Percentiles rank a stretch among this genome's conserved stretches.
Conservation (phyloP, 768 basidiomycete genomes). For the Gymnopilus junonius region DNA sequence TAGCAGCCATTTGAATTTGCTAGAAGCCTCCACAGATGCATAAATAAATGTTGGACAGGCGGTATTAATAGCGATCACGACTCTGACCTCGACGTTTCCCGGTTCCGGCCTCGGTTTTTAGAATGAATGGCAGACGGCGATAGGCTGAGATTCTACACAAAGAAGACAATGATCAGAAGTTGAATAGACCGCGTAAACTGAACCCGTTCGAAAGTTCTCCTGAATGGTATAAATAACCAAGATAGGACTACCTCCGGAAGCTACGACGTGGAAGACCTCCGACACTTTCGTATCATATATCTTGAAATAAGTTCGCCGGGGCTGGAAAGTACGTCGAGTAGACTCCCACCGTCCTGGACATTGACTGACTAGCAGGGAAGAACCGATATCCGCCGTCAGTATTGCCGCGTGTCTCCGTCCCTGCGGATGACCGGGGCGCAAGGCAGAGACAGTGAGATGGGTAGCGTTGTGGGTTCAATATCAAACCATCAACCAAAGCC, state of each 20-base stretch:
- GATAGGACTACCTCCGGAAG: conserved; percentile 1
- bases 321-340: neutral
- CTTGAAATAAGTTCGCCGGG: neutral
- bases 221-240: conserved; percentile 6
- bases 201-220: conserved; percentile 1
- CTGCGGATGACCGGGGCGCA: neutral
- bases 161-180: neutral
- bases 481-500: neutral
- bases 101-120: neutral
- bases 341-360: conserved; percentile 1
- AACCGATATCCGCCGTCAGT: neutral
- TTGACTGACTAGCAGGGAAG: neutral
- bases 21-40: neutral
- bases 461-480: neutral
- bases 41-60: neutral
- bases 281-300: conserved; percentile 5
- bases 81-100: neutral
- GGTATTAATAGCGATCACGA: conserved; percentile 2
- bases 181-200: neutral
- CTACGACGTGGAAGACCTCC: neutral
- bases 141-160: neutral
- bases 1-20: neutral
- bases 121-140: neutral
- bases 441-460: neutral
- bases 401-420: neutral